Conservation (phyloP, 495 filamentous ascomycete genomes). For the Annulohypoxylon nitens region DNA sequence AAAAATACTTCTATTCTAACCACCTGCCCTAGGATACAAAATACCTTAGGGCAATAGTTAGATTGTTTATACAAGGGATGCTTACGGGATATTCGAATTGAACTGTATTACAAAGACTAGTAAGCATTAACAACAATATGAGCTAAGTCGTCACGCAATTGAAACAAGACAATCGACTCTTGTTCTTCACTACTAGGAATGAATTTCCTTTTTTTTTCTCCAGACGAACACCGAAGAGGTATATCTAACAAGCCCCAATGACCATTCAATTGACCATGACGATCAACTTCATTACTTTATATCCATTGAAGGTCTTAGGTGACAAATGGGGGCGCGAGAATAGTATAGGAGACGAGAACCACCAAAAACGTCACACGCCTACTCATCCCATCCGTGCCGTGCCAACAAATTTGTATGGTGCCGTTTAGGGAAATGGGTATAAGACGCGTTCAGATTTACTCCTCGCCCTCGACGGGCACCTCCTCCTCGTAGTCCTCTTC, state of each 20-base stretch:
- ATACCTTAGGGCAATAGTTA: not conserved
- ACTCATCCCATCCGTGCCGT: slow-evolving; percentile 34
- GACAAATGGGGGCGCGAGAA: slow-evolving; percentile 48
- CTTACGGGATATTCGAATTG: not conserved
- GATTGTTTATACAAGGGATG: not conserved
- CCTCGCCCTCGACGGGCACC: slow-evolving; percentile 50
- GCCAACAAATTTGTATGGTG: slow-evolving; percentile 30
- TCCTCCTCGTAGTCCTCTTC: slow-evolving; percentile 76
- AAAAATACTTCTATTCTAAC: not conserved
- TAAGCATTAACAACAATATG: not conserved
- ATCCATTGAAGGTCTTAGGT: slow-evolving; percentile 48
- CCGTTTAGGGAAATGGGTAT: slow-evolving; percentile 45
- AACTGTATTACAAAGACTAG: slow-evolving; percentile 15
- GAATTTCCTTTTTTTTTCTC: slow-evolving; percentile 44
- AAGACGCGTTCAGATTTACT: slow-evolving; percentile 44
- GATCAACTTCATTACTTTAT: slow-evolving; percentile 49
- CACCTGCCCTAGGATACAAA: not conserved
- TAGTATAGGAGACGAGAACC: slow-evolving; percentile 48
- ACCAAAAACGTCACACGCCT: slow-evolving; percentile 36
- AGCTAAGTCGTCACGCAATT: slow-evolving; percentile 21
- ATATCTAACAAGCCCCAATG: slow-evolving; percentile 50
- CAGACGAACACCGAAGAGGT: slow-evolving; percentile 50
- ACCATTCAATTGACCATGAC: slow-evolving; percentile 42
- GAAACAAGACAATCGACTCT: slow-evolving; percentile 49
- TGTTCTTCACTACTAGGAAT: slow-evolving; percentile 52